These are phyloP conservation scores for Moniliella sp. DNA, from an alignment of 1,284 basidiomycete species.

Conservation along the genomic window DNA sequence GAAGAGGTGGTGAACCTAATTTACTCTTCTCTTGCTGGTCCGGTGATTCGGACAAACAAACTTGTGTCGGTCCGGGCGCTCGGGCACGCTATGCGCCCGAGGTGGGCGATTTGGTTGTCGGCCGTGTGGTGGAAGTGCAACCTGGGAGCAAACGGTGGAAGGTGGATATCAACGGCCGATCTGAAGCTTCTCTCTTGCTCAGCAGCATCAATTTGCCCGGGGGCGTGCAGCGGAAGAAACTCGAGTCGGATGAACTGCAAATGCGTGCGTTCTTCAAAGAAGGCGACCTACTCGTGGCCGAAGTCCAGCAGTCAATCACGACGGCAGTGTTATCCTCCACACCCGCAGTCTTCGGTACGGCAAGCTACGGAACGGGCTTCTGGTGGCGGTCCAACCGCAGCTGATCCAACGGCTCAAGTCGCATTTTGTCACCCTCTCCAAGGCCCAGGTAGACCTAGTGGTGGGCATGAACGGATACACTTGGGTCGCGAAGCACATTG, in stretches of 20 bases:
- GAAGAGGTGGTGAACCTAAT: no score
- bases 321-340: conserved; percentile 83
- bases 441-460: conserved; percentile 58
- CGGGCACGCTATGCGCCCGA: conserved; percentile 80
- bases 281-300: conserved; percentile 90
- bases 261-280: conserved; percentile 97
- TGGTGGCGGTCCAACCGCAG: conserved; percentile 59
- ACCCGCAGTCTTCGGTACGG: conserved; percentile 89
- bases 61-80: conserved; percentile 71
- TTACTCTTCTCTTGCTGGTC: conserved; percentile 47
- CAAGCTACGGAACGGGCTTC: conserved; percentile 85
- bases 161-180: conserved; percentile 79
- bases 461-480: conserved; percentile 88
- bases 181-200: conserved; percentile 82
- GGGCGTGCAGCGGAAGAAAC: conserved; percentile 78
- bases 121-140: conserved; percentile 79
- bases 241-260: conserved; percentile 92
- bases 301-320: conserved; percentile 80
- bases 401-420: conserved; percentile 78
- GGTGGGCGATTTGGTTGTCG: conserved; percentile 92
- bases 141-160: conserved; percentile 85
- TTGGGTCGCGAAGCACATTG: conserved; percentile 46
- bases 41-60: conserved; percentile 81
- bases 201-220: conserved; percentile 95
- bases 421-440: conserved; percentile 61